Percentiles rank a stretch among this genome's conserved stretches.
These are phyloP conservation scores for Geotrichum ghanense DNA, from an alignment of 805 yeast species.

Conservation along the genomic window DNA sequence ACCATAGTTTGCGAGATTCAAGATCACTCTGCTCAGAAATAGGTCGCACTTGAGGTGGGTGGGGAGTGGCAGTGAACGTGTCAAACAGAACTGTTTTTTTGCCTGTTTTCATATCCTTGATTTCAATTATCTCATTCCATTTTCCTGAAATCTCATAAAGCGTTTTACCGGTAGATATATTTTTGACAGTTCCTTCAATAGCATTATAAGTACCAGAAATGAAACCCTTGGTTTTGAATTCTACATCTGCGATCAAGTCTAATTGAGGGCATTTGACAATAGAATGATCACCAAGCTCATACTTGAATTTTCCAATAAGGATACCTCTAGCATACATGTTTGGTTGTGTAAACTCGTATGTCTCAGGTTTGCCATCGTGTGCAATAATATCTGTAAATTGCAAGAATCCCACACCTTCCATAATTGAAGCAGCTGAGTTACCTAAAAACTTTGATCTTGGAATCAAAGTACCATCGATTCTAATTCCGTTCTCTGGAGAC, in stretches of 20 bases:
- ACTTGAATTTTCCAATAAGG: slow-evolving; percentile 76
- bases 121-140: slow-evolving; percentile 81
- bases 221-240: slow-evolving; percentile 91
- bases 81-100: slow-evolving; percentile 46
- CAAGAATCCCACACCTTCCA: slow-evolving; percentile 80
- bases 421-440: slow-evolving; percentile 91
- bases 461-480: slow-evolving; percentile 79
- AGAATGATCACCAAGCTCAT: slow-evolving; percentile 90
- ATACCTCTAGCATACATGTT: slow-evolving; percentile 93
- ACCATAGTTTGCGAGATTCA: slow-evolving; percentile 82
- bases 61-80: slow-evolving; percentile 40
- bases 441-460: slow-evolving; percentile 88
- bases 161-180: slow-evolving; percentile 38
- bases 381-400: slow-evolving; percentile 52
- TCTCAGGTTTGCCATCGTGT: slow-evolving; percentile 40
- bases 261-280: slow-evolving; percentile 50
- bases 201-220: slow-evolving; percentile 87
- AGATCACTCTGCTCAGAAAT: slow-evolving; percentile 64
- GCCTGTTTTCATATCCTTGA: slow-evolving; percentile 41
- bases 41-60: slow-evolving; percentile 65
- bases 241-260: slow-evolving; percentile 65
- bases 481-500: slow-evolving; percentile 67
- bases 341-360: slow-evolving; percentile 83
- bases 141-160: slow-evolving; percentile 70
- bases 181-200: slow-evolving; percentile 62